These are phyloP conservation scores for Acanthamoeba sp. DNA, from an alignment of 208 protist genomes.

Conservation along the genomic window DNA sequence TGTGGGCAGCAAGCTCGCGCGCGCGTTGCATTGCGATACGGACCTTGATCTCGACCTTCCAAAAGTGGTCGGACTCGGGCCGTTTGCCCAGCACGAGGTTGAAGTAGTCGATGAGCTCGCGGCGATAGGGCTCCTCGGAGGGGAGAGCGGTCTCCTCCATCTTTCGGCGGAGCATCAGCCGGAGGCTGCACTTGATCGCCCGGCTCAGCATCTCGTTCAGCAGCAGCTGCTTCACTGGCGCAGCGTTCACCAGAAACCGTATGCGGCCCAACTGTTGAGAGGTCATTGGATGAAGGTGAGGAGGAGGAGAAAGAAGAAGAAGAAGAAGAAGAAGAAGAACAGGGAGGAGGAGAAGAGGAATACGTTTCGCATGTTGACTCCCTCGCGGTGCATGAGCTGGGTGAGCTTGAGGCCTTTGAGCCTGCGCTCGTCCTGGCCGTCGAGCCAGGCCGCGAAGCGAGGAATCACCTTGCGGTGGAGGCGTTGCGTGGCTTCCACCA, in stretches of 20 bases:
- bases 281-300: not conserved
- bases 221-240: slow-evolving; percentile 32
- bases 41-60: slow-evolving; percentile 57
- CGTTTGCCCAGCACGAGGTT: slow-evolving; percentile 59
- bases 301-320: not conserved
- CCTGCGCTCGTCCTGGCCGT: not conserved
- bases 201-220: slow-evolving; percentile 68
- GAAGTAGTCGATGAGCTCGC: slow-evolving; percentile 57
- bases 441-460: slow-evolving; percentile 19
- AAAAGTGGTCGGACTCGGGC: slow-evolving; percentile 45
- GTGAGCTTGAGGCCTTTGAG: slow-evolving; percentile 32
- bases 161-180: slow-evolving; percentile 14
- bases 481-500: slow-evolving; percentile 53
- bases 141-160: not conserved
- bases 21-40: not conserved
- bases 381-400: slow-evolving; percentile 13
- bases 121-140: slow-evolving; percentile 52
- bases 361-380: slow-evolving; percentile 60
- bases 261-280: not conserved
- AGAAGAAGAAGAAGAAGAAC: too few species aligned
- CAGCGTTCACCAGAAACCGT: not conserved
- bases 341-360: not conserved
- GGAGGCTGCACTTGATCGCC: slow-evolving; percentile 34
- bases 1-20: too few species aligned
- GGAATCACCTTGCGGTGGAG: slow-evolving; percentile 62